phyloP scores from a whole-genome alignment of 2,329 filamentous ascomycete species.

The Gnomoniopsis sp. region DNA sequence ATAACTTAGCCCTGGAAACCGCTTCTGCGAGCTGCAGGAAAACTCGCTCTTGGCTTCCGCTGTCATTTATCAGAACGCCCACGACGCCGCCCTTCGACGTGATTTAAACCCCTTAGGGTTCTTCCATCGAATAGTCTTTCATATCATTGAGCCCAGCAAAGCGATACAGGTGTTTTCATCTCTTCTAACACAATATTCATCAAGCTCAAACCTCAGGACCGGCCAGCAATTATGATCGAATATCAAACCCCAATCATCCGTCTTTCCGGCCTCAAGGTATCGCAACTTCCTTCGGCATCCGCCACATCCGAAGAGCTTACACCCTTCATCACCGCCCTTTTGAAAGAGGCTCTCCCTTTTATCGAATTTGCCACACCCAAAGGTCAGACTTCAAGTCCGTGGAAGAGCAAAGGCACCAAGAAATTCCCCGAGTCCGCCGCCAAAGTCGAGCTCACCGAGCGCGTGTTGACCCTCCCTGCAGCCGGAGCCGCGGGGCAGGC shows the following conservation, averaged over 20 bases:
- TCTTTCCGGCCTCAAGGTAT: constrained; percentile 47
- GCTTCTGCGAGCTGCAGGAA: no score
- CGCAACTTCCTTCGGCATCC: constrained; percentile 42
- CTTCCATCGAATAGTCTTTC: no score
- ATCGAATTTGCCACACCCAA: constrained; percentile 49
- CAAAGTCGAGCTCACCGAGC: constrained; percentile 51
- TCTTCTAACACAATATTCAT: no score
- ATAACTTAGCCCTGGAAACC: no score
- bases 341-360: constrained; percentile 59
- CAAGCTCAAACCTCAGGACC: neutral
- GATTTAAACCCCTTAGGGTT: no score
- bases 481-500: constrained; percentile 39
- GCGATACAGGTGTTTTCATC: no score
- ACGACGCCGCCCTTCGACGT: no score
- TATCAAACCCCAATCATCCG: constrained; percentile 24
- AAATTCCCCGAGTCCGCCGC: constrained; percentile 46
- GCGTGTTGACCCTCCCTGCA: constrained; percentile 40
- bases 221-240: neutral
- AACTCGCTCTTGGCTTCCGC: no score
- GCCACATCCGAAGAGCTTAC: constrained; percentile 41
- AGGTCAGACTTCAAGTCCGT: constrained; percentile 18
- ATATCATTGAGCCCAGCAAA: no score
- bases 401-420: constrained; percentile 41
- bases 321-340: constrained; percentile 48
- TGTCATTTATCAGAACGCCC: no score